Conservation (phyloP, 495 filamentous ascomycete species). For the Penicillium bovifimosum region DNA sequence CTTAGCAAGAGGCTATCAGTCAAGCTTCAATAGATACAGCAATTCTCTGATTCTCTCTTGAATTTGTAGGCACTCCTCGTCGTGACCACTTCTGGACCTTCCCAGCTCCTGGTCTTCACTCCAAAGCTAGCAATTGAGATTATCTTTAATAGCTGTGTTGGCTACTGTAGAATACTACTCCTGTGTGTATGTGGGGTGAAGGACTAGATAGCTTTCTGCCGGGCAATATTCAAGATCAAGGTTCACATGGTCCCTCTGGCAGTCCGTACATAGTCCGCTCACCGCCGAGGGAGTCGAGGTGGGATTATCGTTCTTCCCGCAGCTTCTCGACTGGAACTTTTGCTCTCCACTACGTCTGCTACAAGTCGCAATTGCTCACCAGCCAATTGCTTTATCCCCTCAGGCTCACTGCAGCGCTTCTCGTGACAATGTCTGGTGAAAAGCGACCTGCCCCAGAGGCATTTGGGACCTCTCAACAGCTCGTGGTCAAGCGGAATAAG, state of each 20-base stretch:
- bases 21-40: too few relatives aligned
- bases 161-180: too few relatives aligned
- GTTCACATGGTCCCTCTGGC: neutral
- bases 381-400: neutral
- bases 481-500: slow-evolving; percentile 85
- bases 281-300: slow-evolving; percentile 10
- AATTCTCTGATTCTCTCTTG: too few relatives aligned
- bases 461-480: slow-evolving; percentile 66
- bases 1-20: too few relatives aligned
- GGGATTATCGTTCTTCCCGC: slow-evolving; percentile 32
- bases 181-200: neutral
- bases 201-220: neutral
- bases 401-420: neutral
- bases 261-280: slow-evolving; percentile 9
- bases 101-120: too few relatives aligned
- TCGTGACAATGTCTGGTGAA: slow-evolving; percentile 70
- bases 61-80: too few relatives aligned
- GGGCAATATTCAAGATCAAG: neutral
- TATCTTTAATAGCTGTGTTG: too few relatives aligned
- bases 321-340: slow-evolving; percentile 22
- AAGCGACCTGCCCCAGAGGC: slow-evolving; percentile 81
- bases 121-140: too few relatives aligned
- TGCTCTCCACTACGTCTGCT: slow-evolving; percentile 11
- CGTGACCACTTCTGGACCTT: too few relatives aligned
- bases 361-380: slow-evolving; percentile 1